Percentiles rank a stretch among this genome's conserved stretches.
phyloP scores from a whole-genome alignment of 257 asterid species.

The Primulina tabacum region DNA sequence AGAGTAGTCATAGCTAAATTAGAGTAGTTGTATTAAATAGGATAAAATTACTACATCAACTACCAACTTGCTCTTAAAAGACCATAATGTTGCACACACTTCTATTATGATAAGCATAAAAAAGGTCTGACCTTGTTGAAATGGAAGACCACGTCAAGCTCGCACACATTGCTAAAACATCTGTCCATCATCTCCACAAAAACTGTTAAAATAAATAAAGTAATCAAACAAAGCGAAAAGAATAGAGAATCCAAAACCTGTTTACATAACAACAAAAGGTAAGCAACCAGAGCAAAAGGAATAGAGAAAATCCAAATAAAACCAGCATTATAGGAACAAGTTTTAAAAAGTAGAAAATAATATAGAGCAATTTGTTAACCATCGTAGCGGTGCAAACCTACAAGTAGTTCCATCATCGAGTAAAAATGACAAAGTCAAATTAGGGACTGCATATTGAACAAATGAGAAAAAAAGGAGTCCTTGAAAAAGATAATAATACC shows the following conservation, averaged over 20 bases:
- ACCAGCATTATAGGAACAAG: conserved; percentile 7
- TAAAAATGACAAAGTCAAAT: conserved; percentile 1
- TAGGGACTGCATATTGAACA: neutral
- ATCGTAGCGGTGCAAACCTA: neutral
- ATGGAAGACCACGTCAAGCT: conserved; percentile 86
- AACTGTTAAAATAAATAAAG: conserved; percentile 46
- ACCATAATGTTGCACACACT: conserved; percentile 2
- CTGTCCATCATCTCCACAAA: conserved; percentile 93
- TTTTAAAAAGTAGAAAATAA: neutral
- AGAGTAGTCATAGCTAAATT: neutral
- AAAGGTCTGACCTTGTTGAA: conserved; percentile 70
- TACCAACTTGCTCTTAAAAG: conserved; percentile 1
- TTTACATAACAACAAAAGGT: conserved; percentile 20
- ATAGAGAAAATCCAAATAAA: neutral
- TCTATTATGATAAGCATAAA: conserved; percentile 22
- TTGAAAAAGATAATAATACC: conserved; percentile 5
- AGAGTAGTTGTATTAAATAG: neutral
- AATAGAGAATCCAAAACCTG: conserved; percentile 52
- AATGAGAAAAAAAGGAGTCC: neutral
- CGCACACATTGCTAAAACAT: conserved; percentile 89
- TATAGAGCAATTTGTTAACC: neutral
- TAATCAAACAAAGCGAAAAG: conserved; percentile 5
- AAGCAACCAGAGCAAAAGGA: neutral
- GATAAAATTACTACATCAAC: neutral
- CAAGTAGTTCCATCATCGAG: neutral